Evolutionary conservation across 805 yeast genomes (phyloP).

Genomic region (Candida lessepsii): DNA sequence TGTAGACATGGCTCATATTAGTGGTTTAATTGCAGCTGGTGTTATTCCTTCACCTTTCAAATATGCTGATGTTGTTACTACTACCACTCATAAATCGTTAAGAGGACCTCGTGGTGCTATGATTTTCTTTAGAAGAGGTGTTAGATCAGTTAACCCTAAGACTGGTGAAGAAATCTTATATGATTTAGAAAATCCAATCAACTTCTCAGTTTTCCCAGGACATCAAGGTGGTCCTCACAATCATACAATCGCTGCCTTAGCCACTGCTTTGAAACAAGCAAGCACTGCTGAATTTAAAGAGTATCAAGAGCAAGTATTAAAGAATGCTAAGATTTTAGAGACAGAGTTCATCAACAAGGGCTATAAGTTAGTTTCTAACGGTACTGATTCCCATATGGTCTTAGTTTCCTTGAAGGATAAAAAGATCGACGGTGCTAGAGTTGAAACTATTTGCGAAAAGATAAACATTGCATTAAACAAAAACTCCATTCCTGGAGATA

Average conservation of each 20-base stretch:
- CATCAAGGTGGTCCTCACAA: constrained; percentile 99
- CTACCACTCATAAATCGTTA: constrained; percentile 95
- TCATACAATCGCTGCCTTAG: constrained; percentile 94
- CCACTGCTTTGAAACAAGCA: constrained; percentile 93
- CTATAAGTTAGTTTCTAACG: constrained; percentile 79
- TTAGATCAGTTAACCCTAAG: constrained; percentile 72
- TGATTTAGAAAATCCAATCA: constrained; percentile 87
- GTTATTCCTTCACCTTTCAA: constrained; percentile 92
- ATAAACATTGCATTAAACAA: constrained; percentile 94
- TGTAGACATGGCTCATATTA: constrained; percentile 97
- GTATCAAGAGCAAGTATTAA: constrained; percentile 80
- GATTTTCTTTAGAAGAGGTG: constrained; percentile 96
- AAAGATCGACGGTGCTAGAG: constrained; percentile 92
- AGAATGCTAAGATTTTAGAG: constrained; percentile 79
- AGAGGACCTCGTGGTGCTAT: constrained; percentile 99
- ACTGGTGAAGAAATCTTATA: constrained; percentile 81
- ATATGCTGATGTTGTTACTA: constrained; percentile 93
- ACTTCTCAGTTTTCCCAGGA: constrained; percentile 98
- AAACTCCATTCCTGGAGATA: constrained; percentile 95
- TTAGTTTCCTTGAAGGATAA: constrained; percentile 77
- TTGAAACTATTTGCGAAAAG: constrained; percentile 84
- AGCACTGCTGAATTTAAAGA: constrained; percentile 80
- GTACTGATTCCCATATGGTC: constrained; percentile 93
- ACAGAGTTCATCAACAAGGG: constrained; percentile 62
- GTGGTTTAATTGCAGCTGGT: constrained; percentile 94